Evolutionary conservation across 1,284 basidiomycete genomes (phyloP).

Genomic region (Heterobasidion irregulare): DNA sequence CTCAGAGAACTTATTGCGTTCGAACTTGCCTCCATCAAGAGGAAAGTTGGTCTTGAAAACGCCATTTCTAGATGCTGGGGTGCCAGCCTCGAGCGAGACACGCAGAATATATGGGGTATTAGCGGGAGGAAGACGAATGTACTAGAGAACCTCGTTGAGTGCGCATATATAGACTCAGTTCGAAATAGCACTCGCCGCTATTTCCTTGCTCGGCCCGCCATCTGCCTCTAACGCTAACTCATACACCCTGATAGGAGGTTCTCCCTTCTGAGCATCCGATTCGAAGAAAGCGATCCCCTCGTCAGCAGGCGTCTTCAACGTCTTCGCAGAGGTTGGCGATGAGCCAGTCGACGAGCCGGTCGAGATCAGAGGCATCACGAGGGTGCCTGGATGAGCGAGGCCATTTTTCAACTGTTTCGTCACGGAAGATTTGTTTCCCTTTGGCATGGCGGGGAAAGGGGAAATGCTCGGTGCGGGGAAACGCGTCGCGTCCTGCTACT

Average conservation of each 20-base stretch:
- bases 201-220: conserved; percentile 80
- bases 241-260: conserved; percentile 71
- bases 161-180: conserved; percentile 9
- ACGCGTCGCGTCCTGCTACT: background rate
- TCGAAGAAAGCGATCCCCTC: conserved; percentile 87
- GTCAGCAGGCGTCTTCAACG: conserved; percentile 85
- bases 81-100: conserved; percentile 84
- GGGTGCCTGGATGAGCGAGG: conserved; percentile 5
- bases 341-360: conserved; percentile 7
- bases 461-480: background rate
- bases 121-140: conserved; percentile 91
- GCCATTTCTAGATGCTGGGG: conserved; percentile 80
- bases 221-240: conserved; percentile 81
- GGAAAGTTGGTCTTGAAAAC: conserved; percentile 94
- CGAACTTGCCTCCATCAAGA: conserved; percentile 80
- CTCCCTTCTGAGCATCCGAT: conserved; percentile 40
- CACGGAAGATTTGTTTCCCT: conserved; percentile 5
- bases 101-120: conserved; percentile 82
- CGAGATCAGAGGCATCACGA: conserved; percentile 2
- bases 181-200: conserved; percentile 51
- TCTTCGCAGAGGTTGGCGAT: conserved; percentile 24
- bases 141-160: conserved; percentile 39
- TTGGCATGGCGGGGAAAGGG: background rate
- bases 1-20: conserved; percentile 69
- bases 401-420: conserved; percentile 1